phyloP scores from a whole-genome alignment of 768 basidiomycete species.

The Suillus brevipes region DNA sequence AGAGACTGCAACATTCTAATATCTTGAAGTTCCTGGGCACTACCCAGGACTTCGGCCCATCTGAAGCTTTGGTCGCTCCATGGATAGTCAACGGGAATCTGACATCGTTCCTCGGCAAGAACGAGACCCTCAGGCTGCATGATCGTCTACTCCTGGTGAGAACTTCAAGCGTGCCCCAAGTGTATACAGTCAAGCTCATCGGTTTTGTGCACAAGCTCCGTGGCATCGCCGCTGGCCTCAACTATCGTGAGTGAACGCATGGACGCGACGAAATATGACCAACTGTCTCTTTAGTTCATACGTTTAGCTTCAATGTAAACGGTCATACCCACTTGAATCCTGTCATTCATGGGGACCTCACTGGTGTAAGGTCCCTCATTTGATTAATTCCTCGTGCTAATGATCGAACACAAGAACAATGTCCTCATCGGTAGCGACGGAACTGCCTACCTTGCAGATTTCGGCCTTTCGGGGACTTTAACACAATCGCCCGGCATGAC shows the following conservation, averaged over 20 bases:
- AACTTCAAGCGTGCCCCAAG: neutral
- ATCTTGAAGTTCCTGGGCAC: conserved; percentile 20
- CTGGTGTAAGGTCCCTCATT: conserved; percentile 2
- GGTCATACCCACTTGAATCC: neutral
- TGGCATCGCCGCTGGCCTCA: neutral
- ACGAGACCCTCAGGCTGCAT: conserved; percentile 5
- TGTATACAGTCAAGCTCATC: neutral
- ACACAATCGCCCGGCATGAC: conserved; percentile 30
- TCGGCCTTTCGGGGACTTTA: conserved; percentile 43
- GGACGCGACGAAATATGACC: neutral
- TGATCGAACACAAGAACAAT: conserved; percentile 1
- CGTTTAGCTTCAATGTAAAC: neutral
- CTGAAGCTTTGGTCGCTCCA: conserved; percentile 21
- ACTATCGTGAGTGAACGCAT: neutral
- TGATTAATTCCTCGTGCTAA: neutral
- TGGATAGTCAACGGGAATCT: conserved; percentile 19
- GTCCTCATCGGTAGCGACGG: conserved; percentile 39
- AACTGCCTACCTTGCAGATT: conserved; percentile 42
- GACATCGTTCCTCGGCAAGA: conserved; percentile 11
- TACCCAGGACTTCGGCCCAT: conserved; percentile 18
- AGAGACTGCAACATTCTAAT: conserved; percentile 19
- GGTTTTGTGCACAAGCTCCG: neutral
- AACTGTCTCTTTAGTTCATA: neutral
- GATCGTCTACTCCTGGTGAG: conserved; percentile 20
- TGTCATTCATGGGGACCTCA: conserved; percentile 10